Evolutionary conservation across 768 basidiomycete genomes (phyloP).

Genomic region (Boletellus ananiceps): DNA sequence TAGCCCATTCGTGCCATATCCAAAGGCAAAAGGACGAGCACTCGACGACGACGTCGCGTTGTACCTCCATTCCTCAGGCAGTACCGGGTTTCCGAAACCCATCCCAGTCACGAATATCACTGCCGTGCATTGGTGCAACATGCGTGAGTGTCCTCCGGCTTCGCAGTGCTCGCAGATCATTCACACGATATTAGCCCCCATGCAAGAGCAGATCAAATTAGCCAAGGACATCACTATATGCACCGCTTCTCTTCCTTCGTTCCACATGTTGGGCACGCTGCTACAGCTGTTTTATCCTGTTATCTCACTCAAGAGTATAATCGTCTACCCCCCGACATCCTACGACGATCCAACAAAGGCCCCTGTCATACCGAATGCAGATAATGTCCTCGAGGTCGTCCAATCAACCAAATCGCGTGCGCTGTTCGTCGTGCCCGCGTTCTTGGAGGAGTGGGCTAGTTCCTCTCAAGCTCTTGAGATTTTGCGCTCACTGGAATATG

Average conservation of each 20-base stretch:
- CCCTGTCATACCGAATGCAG: conserved; percentile 18
- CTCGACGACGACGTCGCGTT: conserved; percentile 22
- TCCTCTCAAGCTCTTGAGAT: conserved; percentile 16
- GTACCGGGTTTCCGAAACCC: conserved; percentile 43
- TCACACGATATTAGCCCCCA: not conserved
- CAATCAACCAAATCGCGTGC: conserved; percentile 9
- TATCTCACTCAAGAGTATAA: conserved; percentile 7
- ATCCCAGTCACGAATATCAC: conserved; percentile 34
- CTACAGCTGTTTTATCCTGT: conserved; percentile 17
- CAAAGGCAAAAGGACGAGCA: not conserved
- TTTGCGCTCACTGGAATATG: conserved; percentile 12
- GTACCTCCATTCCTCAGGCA: conserved; percentile 47
- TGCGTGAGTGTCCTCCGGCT: conserved; percentile 26
- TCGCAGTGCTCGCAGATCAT: not conserved
- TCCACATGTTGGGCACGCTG: conserved; percentile 5
- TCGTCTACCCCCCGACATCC: conserved; percentile 20
- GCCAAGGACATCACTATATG: conserved; percentile 4
- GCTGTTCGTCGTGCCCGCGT: conserved; percentile 19
- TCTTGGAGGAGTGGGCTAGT: conserved; percentile 23
- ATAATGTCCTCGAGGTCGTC: conserved; percentile 20
- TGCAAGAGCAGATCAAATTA: conserved; percentile 1
- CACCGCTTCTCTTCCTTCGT: conserved; percentile 19
- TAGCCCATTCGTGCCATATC: conserved; percentile 6
- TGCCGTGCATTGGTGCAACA: conserved; percentile 30
- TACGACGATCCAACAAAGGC: conserved; percentile 9